Evolutionary conservation across 768 basidiomycete species (phyloP), one percentile per base, ranked within the genome.

Genomic region (Ramaria sp.): DNA sequence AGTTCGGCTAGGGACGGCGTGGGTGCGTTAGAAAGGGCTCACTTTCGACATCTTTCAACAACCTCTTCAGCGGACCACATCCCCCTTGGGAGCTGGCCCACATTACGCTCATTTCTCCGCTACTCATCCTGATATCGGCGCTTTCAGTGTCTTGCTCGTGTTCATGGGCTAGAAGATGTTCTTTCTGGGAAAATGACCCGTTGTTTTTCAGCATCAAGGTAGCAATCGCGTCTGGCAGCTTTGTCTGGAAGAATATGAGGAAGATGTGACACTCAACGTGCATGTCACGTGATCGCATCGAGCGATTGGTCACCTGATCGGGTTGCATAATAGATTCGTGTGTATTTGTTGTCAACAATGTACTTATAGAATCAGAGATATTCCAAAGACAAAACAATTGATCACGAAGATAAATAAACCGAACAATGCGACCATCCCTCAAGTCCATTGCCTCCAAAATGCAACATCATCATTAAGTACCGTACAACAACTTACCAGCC

Each of bases 61-160:
- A 34, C 37, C 30, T 48, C 27, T 57, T 12, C 6, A 57, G 42
- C 13, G 55, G 55, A 13, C 31, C 55, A 33, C 55, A 57, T 11
- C 55, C 55, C 19, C 46, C 48, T 39, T 57, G 55, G 30, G 55
- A 57, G 37, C 55, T 57, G n/a, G 55, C 13, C 55, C 55, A 57
- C 30, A 57, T 47, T 33, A 57, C 45, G 48, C 42, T 52, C 24
- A 52, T 52, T 39, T 22, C 37, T 15, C 33, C 34, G 13, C 2
- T 2, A 39, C 19, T 52, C 17, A 34, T 22, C 7, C 48, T 43
- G 24, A 22, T n/a, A 33, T 30, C 48, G 13, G 27, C 11, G 15
- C 24, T 33, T 27, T 38, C 31, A 52, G 1, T 31, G n/a, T 4
- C 50, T 11, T 9, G n/a, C 15, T 51, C 33, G 10, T 51, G 22